Evolutionary conservation across 441 rosid species (phyloP).

Genomic region (Erodium texanum): DNA sequence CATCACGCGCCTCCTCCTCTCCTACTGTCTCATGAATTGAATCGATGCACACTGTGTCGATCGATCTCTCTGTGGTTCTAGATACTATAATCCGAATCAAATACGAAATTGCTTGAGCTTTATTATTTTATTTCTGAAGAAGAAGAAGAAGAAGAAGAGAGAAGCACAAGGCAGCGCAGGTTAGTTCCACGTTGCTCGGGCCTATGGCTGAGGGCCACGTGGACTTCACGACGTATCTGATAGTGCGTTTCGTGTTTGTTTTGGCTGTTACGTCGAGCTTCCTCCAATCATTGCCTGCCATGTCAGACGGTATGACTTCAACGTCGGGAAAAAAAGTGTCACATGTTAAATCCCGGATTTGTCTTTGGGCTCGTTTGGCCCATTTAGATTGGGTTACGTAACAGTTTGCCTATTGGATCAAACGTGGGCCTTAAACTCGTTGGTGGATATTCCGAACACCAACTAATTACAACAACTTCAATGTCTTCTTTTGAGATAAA

Average conservation of each 20-base stretch:
- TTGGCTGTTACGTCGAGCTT: not conserved
- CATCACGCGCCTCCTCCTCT: slow-evolving; percentile 14
- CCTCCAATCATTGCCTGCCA: not conserved
- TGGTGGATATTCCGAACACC: no score
- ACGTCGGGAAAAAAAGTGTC: no score
- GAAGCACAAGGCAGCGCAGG: not conserved
- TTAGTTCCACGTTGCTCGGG: slow-evolving; percentile 2
- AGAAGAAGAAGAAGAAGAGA: not conserved
- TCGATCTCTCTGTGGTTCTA: not conserved
- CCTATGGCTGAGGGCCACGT: not conserved
- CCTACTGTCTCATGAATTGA: not conserved
- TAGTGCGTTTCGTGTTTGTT: not conserved
- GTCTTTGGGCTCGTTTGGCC: not conserved
- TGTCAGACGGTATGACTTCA: not conserved
- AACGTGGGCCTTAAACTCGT: no score
- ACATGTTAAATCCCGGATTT: no score
- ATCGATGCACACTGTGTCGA: not conserved
- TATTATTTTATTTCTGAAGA: not conserved
- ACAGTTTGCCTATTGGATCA: no score
- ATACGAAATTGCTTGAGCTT: not conserved
- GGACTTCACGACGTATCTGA: not conserved
- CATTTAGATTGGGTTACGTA: not conserved
- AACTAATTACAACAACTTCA: no score
- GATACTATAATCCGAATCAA: not conserved
- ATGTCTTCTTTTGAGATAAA: no score